Percentiles rank a stretch among this genome's conserved stretches.
phyloP scores from a whole-genome alignment of 1,284 basidiomycete species.

The Meira nashicola region DNA sequence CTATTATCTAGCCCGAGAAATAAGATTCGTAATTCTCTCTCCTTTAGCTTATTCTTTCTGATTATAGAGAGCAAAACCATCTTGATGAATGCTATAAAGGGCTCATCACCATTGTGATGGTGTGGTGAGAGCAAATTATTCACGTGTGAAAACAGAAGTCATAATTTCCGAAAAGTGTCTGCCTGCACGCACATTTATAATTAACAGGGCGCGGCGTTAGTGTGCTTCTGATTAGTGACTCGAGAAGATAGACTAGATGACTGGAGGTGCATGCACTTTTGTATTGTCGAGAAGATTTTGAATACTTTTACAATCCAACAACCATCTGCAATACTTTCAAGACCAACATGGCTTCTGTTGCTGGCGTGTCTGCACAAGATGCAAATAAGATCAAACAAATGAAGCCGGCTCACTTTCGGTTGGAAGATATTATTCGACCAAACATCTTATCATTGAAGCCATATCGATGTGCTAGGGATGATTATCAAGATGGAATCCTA shows the following conservation, averaged over 20 bases:
- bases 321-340: background rate
- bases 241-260: background rate
- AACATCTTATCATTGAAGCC: constrained; percentile 90
- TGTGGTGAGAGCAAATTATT: no score
- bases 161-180: no score
- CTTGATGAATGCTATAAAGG: background rate
- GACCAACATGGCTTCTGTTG: constrained; percentile 9
- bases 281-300: no score
- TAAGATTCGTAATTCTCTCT: constrained; percentile 89
- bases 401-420: constrained; percentile 52
- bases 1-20: constrained; percentile 99
- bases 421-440: constrained; percentile 66
- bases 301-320: background rate
- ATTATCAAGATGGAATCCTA: constrained; percentile 88
- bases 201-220: background rate
- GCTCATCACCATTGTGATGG: background rate
- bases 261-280: background rate
- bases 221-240: background rate
- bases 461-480: constrained; percentile 92
- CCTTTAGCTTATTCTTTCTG: constrained; percentile 76
- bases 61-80: constrained; percentile 90
- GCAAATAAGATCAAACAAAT: constrained; percentile 17
- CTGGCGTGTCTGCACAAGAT: constrained; percentile 3
- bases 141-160: background rate
- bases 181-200: background rate